Conservation (phyloP, 208 protist species). For the Sergeia podlipaevii region DNA sequence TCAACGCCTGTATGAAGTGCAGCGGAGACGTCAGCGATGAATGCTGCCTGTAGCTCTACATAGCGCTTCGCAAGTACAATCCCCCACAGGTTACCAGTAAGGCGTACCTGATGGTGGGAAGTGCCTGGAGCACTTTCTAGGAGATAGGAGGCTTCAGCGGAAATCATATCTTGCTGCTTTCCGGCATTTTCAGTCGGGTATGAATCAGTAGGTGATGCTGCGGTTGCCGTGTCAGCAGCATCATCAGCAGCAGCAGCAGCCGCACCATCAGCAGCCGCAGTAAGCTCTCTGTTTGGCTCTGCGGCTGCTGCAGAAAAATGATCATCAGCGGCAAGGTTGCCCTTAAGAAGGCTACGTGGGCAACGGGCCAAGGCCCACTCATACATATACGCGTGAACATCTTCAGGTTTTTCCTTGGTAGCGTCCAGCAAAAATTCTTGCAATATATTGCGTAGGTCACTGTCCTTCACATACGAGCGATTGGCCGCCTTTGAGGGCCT, state of each 20-base stretch:
- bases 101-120: too few relatives aligned
- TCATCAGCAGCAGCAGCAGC: background rate
- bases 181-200: too few relatives aligned
- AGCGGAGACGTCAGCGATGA: too few relatives aligned
- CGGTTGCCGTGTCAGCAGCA: background rate
- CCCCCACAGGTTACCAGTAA: too few relatives aligned
- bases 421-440: constrained; percentile 4
- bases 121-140: too few relatives aligned
- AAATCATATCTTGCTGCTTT: too few relatives aligned
- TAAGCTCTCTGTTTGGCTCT: background rate
- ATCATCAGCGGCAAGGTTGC: background rate
- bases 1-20: too few relatives aligned
- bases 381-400: constrained; percentile 10
- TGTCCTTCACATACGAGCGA: constrained; percentile 2
- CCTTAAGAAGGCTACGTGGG: background rate
- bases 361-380: background rate
- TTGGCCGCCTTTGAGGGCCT: background rate
- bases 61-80: too few relatives aligned
- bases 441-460: background rate
- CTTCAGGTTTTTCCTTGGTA: constrained; percentile 1
- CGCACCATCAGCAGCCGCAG: too few relatives aligned
- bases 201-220: too few relatives aligned
- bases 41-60: too few relatives aligned
- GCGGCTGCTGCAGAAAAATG: background rate
- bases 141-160: too few relatives aligned